Evolutionary conservation across 257 asterid genomes (phyloP).

Genomic region (Fraxinus quadrangulata): DNA sequence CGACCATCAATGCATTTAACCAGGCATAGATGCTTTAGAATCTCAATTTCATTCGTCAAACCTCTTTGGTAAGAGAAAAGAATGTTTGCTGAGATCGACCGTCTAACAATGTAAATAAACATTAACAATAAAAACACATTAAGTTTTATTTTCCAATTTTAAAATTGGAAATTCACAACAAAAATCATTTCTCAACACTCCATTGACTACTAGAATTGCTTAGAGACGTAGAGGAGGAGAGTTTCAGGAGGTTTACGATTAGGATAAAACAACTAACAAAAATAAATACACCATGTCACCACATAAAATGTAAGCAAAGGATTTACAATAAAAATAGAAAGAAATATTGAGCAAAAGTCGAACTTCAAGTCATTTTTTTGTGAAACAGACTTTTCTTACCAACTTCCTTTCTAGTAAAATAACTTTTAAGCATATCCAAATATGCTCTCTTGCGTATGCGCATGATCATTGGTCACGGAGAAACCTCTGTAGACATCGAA

Average conservation of each 20-base stretch:
- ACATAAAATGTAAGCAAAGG: not conserved
- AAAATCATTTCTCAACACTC: not conserved
- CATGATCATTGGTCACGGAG: constrained; percentile 68
- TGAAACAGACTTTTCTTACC: not conserved
- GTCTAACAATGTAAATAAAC: not conserved
- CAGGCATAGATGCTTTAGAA: not conserved
- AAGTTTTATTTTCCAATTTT: too few species aligned
- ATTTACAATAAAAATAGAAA: not conserved
- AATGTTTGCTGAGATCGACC: not conserved
- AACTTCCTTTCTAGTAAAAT: not conserved
- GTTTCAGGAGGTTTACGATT: not conserved
- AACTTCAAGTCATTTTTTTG: not conserved
- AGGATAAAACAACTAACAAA: not conserved
- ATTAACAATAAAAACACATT: too few species aligned
- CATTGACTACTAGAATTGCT: not conserved
- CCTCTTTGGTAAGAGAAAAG: not conserved
- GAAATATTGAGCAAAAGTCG: not conserved
- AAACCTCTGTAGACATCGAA: constrained; percentile 89
- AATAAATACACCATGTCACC: not conserved
- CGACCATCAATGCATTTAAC: too few species aligned
- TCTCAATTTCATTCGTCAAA: not conserved
- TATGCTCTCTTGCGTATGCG: not conserved
- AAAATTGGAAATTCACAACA: not conserved
- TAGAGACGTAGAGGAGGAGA: not conserved
- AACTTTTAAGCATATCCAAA: not conserved